Evolutionary conservation across 306 rosid species (phyloP), one percentile per base, ranked within the genome.

Genomic region (Cucurbita ficifolia): DNA sequence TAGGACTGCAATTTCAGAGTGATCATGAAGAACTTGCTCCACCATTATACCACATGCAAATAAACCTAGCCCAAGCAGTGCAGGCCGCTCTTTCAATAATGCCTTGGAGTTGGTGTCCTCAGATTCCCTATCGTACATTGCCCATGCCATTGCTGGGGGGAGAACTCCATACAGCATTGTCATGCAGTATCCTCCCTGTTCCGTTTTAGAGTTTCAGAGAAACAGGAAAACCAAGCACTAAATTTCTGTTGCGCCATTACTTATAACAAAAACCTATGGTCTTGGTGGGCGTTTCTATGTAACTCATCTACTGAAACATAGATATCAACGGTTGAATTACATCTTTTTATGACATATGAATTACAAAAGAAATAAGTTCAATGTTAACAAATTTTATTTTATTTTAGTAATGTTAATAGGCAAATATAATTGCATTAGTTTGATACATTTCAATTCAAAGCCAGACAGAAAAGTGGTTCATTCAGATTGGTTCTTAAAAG

Each of bases 121-220:
- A 0, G 78, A 11, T 65, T 86, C 79, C 29, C 40, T 74, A 76
- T 51, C 76, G 51, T 78, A 75, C 91, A 85, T 82, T 79, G 75
- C 80, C 90, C 88, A 88, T 11, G 92, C 90, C 94, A 88, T 86
- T 76, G 88, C 93, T 7, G 94, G 96, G 14, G 94, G 96, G 45
- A 88, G 90, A 85, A 90, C 84, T 77, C 96, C 96, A 78, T 59
- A 90, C 39, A 88, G 81, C 75, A 86, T 83, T 70, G 92, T 82
- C 96, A 90, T 85, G 72, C 94, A 86, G 77, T 90, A 88, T 11
- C 90, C 95, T 68, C 96, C 96, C 95, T 90, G 72, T 43, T 77
- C 22, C 73, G 22, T 51, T 2, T 51, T 55, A 77, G 73, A 57
- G 65, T 18, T 29, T 36, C 16, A 57, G 29, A 22, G 8, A 24